Evolutionary conservation across 106 monocot genomes (phyloP).

Genomic region (Posidonia australis): DNA sequence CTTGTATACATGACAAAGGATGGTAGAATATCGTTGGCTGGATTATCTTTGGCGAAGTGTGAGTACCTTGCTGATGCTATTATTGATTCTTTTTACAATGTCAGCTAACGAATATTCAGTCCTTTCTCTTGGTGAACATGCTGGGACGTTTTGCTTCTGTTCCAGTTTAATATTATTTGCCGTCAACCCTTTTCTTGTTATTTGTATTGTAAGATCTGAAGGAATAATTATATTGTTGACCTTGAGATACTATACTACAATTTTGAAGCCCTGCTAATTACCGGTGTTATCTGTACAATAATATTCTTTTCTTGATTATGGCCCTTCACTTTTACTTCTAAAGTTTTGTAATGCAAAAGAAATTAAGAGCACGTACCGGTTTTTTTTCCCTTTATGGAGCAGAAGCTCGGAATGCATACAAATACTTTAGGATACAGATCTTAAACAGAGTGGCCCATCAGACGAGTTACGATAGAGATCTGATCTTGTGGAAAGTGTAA

Average conservation of each 20-base stretch:
- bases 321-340: not conserved
- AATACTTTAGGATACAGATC: no score
- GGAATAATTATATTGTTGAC: not conserved
- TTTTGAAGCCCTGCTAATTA: not conserved
- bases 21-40: constrained; percentile 92
- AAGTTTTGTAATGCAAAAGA: not conserved
- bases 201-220: not conserved
- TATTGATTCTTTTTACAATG: constrained; percentile 86
- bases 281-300: not conserved
- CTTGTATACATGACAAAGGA: constrained; percentile 99
- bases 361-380: no score
- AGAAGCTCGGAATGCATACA: no score
- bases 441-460: no score
- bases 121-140: not conserved
- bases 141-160: not conserved
- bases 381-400: no score
- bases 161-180: not conserved
- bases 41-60: constrained; percentile 77
- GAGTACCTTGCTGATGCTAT: constrained; percentile 97
- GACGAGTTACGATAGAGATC: no score
- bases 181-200: not conserved
- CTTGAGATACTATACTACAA: not conserved
- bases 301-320: not conserved
- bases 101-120: constrained; percentile 26
- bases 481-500: no score